Percentiles rank a stretch among this genome's conserved stretches.
These are phyloP conservation scores for Diospyros kaki DNA, from an alignment of 148 eudicot species.

Conservation along the genomic window DNA sequence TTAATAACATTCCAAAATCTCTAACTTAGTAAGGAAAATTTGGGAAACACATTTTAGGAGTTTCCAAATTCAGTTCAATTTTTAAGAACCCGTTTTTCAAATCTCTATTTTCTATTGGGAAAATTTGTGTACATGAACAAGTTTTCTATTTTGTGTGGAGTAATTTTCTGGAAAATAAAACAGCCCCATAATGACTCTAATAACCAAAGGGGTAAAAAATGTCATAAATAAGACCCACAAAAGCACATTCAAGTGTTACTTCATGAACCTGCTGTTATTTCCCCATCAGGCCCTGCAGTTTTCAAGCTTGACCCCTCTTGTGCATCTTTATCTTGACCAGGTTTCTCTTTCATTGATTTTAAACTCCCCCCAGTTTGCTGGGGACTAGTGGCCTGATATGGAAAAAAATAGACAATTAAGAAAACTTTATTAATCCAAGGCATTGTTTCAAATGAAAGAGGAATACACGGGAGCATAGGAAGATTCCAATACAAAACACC, in stretches of 20 bases:
- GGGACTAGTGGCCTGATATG: slow-evolving; percentile 82
- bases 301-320: slow-evolving; percentile 78
- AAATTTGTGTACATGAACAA: too few relatives aligned
- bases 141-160: too few relatives aligned
- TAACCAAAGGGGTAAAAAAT: neutral
- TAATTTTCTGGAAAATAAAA: too few relatives aligned
- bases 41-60: too few relatives aligned
- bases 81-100: too few relatives aligned
- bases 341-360: slow-evolving; percentile 84
- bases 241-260: neutral
- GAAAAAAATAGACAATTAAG: slow-evolving; percentile 7
- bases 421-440: slow-evolving; percentile 4
- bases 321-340: slow-evolving; percentile 73
- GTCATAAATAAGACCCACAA: neutral
- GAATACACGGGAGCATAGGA: neutral
- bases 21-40: too few relatives aligned
- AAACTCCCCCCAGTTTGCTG: slow-evolving; percentile 72
- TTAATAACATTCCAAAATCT: too few relatives aligned
- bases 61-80: too few relatives aligned
- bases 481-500: neutral
- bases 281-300: slow-evolving; percentile 88
- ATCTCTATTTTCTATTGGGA: too few relatives aligned
- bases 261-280: slow-evolving; percentile 84
- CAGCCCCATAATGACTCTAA: neutral
- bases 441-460: neutral